These are phyloP conservation scores for Tremella mesenterica DNA, from an alignment of 768 basidiomycete species.

Conservation along the genomic window DNA sequence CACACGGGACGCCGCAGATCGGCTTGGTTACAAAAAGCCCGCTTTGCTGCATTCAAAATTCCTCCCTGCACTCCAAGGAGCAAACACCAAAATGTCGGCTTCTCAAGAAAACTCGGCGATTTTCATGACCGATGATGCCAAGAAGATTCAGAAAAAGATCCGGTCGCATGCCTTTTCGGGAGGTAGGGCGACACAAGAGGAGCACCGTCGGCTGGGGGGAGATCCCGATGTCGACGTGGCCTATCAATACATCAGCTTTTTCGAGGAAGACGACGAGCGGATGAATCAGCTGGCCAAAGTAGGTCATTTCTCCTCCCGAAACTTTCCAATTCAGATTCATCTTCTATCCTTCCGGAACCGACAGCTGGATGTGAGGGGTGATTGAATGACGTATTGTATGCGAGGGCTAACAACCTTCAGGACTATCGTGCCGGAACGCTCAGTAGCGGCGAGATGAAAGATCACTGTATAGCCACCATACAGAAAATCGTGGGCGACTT, in stretches of 20 bases:
- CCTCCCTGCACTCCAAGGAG: slow-evolving; percentile 95
- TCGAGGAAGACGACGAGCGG: slow-evolving; percentile 90
- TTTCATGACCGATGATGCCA: slow-evolving; percentile 86
- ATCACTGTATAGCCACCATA: slow-evolving; percentile 68
- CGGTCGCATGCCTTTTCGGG: slow-evolving; percentile 94
- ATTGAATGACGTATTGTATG: not conserved
- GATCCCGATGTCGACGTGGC: slow-evolving; percentile 90
- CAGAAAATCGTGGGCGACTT: slow-evolving; percentile 77
- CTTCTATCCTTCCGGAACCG: too few relatives aligned
- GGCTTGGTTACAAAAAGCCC: slow-evolving; percentile 93
- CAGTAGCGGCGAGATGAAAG: slow-evolving; percentile 85
- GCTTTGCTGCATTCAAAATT: slow-evolving; percentile 88
- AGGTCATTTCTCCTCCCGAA: slow-evolving; percentile 26
- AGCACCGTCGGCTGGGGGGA: slow-evolving; percentile 78
- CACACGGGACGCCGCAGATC: slow-evolving; percentile 87
- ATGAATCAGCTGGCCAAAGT: slow-evolving; percentile 68
- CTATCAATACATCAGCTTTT: slow-evolving; percentile 91
- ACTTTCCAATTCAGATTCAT: not conserved
- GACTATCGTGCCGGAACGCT: slow-evolving; percentile 83
- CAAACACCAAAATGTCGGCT: slow-evolving; percentile 99
- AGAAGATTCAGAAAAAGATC: slow-evolving; percentile 95
- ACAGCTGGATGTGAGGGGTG: not conserved
- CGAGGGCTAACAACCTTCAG: too few relatives aligned
- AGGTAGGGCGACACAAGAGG: slow-evolving; percentile 89
- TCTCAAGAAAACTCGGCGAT: slow-evolving; percentile 87